Base-by-base conservation (phyloP, 495 filamentous ascomycete species). In the Tuber aestivum region DNA sequence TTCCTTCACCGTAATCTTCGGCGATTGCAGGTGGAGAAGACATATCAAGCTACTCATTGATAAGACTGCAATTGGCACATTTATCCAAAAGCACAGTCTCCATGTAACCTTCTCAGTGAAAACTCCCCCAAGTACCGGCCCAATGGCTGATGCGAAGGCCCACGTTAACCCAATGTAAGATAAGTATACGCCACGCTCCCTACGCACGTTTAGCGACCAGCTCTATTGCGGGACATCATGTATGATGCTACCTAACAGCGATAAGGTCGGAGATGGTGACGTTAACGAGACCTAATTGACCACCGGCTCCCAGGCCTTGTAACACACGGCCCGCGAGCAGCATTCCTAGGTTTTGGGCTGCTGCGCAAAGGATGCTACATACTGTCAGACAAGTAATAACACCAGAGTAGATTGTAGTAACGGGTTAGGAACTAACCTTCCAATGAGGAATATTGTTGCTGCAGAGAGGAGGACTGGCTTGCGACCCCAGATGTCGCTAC, bases 261-360 rank as follows among this genome's bases (percentile, higher is more conserved):
- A 87, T 84, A 16, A 87, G 76, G 85, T 97, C 94, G 16, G 89
- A 89, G 73, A 97, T 94, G 77, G 87, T 89, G 71, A 96, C 94
- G 82, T 95, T 94, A 40, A 92, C 91, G 79, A 97, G 83, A 35
- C 92, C 90, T 35, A 95, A 87, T 69, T 94, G 87, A 2, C 94
- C 94, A 72, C 94, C 94, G 42, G 92, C 92, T 7, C 93, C 94
- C n/a, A 91, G 84, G 71, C 94, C 94, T 83, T 97, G 94, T 70
- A 97, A 85, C 1, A 91, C 90, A 82, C 94, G 84, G 23, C 91
- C 92, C 1, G 88, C 89, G 70, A 97, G 87, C 73, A 97, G 86
- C 89, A 94, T 93, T 42, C 87, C 86, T 77, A 97, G 90, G 70
- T 86, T 91, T 44, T 85, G 86, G 27, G 90, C 87, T 44, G 93